Conservation (phyloP, 2,329 filamentous ascomycete genomes). For the Exophiala aquamarina region DNA sequence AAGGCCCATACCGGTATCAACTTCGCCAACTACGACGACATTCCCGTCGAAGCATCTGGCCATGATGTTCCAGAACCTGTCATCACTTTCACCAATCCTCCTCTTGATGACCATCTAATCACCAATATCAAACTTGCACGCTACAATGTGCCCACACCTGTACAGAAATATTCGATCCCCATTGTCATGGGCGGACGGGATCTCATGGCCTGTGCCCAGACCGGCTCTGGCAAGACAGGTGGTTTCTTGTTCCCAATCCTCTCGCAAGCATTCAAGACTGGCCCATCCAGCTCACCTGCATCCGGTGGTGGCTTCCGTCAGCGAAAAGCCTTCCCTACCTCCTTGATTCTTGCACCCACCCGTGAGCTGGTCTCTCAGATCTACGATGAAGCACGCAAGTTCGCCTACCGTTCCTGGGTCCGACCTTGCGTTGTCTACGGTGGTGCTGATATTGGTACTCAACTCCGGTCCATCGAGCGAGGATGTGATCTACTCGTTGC, state of each 20-base stretch:
- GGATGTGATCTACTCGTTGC: constrained; percentile 97
- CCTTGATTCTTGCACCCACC: constrained; percentile 91
- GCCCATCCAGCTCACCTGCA: constrained; percentile 70
- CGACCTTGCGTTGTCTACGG: constrained; percentile 98
- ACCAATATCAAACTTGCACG: constrained; percentile 89
- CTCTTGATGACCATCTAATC: constrained; percentile 90
- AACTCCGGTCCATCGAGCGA: constrained; percentile 96
- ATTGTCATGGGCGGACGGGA: constrained; percentile 98
- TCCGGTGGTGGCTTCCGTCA: constrained; percentile 79
- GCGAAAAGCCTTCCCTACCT: constrained; percentile 96
- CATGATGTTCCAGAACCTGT: constrained; percentile 91
- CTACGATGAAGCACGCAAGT: constrained; percentile 96
- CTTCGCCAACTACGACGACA: constrained; percentile 99
- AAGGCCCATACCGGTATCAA: constrained; percentile 99
- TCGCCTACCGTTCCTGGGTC: constrained; percentile 98
- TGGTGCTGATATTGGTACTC: constrained; percentile 96
- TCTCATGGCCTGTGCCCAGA: constrained; percentile 99
- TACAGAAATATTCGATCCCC: constrained; percentile 99
- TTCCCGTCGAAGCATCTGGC: constrained; percentile 95
- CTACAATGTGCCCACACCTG: constrained; percentile 94
- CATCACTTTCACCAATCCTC: constrained; percentile 86
- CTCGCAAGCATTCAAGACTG: constrained; percentile 92
- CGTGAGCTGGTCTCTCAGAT: constrained; percentile 99
- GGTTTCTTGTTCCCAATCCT: constrained; percentile 99
- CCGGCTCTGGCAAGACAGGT: constrained; percentile 99